Evolutionary conservation across 106 monocot genomes (phyloP), one percentile per base, ranked within the genome.

Genomic region (Narthecium ossifragum): DNA sequence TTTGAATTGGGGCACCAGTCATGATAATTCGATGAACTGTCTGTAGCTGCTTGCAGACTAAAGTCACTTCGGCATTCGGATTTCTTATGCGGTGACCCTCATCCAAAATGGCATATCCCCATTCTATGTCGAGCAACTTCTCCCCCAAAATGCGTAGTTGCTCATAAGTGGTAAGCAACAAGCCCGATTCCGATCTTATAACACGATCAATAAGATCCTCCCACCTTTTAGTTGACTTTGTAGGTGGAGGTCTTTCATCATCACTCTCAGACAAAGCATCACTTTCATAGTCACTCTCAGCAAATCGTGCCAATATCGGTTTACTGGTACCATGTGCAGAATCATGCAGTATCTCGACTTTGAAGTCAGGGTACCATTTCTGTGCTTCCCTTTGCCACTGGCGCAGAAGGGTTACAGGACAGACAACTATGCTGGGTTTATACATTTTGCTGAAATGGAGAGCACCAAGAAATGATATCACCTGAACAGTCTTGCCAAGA

Each of bases 1-100:
- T 98, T 65, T 98, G 94, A 68, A 98, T 86, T 38, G 96, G 96
- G 45, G 96, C 90, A 37, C 96, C 96, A 0, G 90, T 90, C 96
- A 98, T 98, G 52, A 98, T 98, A 55, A 98, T 77, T 17, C 96
- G 69, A 48, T 90, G 96, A 55, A 86, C 86, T 13, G 96, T 98
- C 59, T 86, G 90, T 4, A 98, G 75, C 67, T 91, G 90, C 58
- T 98, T 98, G 66, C 96, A 90, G 31, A 87, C 76, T 18, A 91
- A 53, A 52, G 96, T 98, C 41, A 98, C 46, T 14, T 98, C 96
- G 10, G 90, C 96, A 75, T 98, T 90, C 26, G 96, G 96, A 26
- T 98, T 98, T 71, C 96, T 75, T 8, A 98, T 90, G 26, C 90
- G 79, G 51, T 98, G 96, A 34, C 96, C 96, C 75, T 98, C 96